Conservation (phyloP, 352 stramenopile species). For the Pythium monospermum region DNA sequence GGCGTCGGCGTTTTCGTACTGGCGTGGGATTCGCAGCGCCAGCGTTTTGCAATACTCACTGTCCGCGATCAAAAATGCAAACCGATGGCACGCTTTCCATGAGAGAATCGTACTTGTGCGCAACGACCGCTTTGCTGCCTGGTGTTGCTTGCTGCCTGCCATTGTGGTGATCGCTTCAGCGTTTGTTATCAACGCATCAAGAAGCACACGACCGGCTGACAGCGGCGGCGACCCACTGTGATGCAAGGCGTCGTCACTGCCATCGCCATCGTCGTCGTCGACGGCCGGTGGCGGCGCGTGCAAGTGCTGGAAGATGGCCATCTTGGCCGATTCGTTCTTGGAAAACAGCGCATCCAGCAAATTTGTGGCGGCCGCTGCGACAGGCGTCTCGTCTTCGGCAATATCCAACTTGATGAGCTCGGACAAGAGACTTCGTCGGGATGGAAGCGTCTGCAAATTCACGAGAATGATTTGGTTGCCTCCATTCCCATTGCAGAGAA, state of each 20-base stretch:
- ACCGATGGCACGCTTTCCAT: slow-evolving; percentile 70
- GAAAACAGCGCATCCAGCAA: slow-evolving; percentile 57
- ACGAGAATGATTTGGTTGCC: slow-evolving; percentile 71
- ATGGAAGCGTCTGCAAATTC: slow-evolving; percentile 43
- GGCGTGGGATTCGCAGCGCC: slow-evolving; percentile 51
- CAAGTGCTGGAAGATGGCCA: slow-evolving; percentile 67
- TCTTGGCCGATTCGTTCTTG: slow-evolving; percentile 57
- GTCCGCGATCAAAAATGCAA: slow-evolving; percentile 36
- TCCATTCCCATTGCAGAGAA: slow-evolving; percentile 49
- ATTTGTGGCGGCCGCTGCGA: slow-evolving; percentile 48
- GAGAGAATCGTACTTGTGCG: slow-evolving; percentile 20
- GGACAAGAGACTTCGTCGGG: slow-evolving; percentile 41
- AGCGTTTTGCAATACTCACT: slow-evolving; percentile 67
- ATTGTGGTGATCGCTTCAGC: slow-evolving; percentile 34
- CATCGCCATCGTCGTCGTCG: slow-evolving; percentile 18
- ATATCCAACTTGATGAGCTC: slow-evolving; percentile 58
- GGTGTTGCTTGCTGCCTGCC: slow-evolving; percentile 12
- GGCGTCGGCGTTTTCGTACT: slow-evolving; percentile 38
- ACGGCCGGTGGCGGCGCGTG: slow-evolving; percentile 37
- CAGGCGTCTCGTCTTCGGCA: slow-evolving; percentile 48
- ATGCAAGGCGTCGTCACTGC: too few species aligned
- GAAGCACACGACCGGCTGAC: slow-evolving; percentile 40
- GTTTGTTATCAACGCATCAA: slow-evolving; percentile 49
- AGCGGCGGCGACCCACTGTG: slow-evolving; percentile 2
- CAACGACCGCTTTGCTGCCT: slow-evolving; percentile 6